phyloP scores from a whole-genome alignment of 345 rosid species.

The Populus davidiana region DNA sequence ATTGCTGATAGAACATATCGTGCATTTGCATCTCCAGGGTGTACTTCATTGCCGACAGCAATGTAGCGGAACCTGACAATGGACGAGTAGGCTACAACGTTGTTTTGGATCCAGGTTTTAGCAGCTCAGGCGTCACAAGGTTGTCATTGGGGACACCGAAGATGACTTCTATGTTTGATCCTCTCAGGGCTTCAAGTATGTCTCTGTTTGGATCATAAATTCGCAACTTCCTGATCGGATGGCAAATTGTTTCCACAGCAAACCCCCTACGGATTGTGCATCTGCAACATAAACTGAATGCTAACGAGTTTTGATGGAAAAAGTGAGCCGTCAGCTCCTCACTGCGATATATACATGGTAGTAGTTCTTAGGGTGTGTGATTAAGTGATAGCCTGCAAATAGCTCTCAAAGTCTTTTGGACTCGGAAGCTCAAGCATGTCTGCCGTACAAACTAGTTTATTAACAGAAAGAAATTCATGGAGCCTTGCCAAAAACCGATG shows the following conservation, averaged over 20 bases:
- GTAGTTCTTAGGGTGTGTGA: too few species aligned
- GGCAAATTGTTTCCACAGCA: conserved; percentile 45
- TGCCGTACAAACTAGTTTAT: too few species aligned
- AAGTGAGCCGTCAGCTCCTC: too few species aligned
- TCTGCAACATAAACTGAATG: conserved; percentile 7
- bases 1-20: conserved; percentile 23
- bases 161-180: conserved; percentile 35
- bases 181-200: background rate
- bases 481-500: too few species aligned
- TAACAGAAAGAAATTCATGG: too few species aligned
- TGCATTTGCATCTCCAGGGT: conserved; percentile 13
- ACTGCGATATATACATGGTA: too few species aligned
- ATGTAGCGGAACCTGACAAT: conserved; percentile 46
- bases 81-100: conserved; percentile 22
- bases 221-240: background rate
- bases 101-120: conserved; percentile 33
- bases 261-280: conserved; percentile 38
- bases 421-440: too few species aligned
- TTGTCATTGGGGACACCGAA: conserved; percentile 29
- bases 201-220: too few species aligned
- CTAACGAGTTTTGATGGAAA: background rate
- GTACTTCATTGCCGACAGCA: conserved; percentile 43
- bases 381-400: too few species aligned
- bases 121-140: conserved; percentile 21
- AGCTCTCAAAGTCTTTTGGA: too few species aligned